These are phyloP conservation scores for Boletellus ananiceps DNA, from an alignment of 768 basidiomycete species.

Conservation along the genomic window DNA sequence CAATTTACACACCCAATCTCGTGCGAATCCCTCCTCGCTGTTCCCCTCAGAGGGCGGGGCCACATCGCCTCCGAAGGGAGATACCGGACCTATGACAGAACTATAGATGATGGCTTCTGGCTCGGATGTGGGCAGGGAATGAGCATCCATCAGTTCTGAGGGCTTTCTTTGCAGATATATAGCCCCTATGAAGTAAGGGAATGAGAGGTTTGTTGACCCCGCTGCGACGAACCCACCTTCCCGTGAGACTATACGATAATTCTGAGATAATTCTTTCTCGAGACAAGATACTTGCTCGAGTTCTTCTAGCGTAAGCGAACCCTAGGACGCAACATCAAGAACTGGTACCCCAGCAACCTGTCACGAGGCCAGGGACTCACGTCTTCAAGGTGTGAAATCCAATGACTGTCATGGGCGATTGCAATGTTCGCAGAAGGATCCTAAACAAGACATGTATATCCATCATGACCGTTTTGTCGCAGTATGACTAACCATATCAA, in stretches of 20 bases:
- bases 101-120: too few species aligned
- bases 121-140: background rate
- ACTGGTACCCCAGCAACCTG: too few species aligned
- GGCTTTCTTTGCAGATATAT: constrained; percentile 1
- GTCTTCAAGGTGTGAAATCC: background rate
- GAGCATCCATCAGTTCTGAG: background rate
- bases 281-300: background rate
- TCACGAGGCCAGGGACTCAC: background rate
- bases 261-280: background rate
- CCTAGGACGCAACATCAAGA: background rate
- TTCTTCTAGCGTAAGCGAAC: background rate
- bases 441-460: background rate
- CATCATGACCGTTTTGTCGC: background rate
- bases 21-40: too few species aligned
- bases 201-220: background rate
- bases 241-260: background rate
- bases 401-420: background rate
- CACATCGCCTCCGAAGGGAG: too few species aligned
- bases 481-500: background rate
- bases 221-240: background rate
- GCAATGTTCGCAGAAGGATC: background rate
- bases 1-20: too few species aligned
- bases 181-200: background rate
- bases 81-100: too few species aligned
- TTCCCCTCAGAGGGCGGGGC: too few species aligned